Base-by-base conservation (phyloP, 75 land plant genomes). In the Azolla pinnata region DNA sequence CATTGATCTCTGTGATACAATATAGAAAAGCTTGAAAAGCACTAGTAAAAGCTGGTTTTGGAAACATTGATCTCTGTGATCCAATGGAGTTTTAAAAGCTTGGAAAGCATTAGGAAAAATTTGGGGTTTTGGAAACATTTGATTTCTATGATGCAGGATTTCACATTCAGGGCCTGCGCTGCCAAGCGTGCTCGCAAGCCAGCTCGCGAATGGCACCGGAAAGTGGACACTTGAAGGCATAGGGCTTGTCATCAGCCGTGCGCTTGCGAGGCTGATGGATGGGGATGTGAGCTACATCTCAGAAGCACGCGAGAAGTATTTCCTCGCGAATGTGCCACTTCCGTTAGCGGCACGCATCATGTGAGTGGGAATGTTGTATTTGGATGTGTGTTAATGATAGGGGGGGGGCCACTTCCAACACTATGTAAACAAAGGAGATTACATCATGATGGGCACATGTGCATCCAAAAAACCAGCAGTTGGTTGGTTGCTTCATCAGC, bases 241-340 rank as follows among this genome's bases (percentile, higher is more conserved):
- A n/a, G 77, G 77, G 30, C 61, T 83, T n/a, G 57, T 65, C 38
- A 67, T 83, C 19, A 70, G 78, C 61, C 77, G 70, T 44, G 76
- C 69, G 65, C 75, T 83, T 25, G 80, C 79, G 19, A 76, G 70
- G 57, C 64, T 76, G 4, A 83, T 83, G 86, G 76, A 83, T 47
- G 86, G 86, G 9, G 67, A 70, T 26, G 80, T 83, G 19, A 71
- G 76, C 33, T 83, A 83, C 66, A 65, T 75, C 17, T 66, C 79
- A 32, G 82, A 79, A 42, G 76, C 79, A 34, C 77, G 73, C 17
- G 68, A 44, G 33, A 68, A 78, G 25, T 60, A 69, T 14, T 83
- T 83, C 70, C 62, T 79, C 54, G 46, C 79, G 1, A 67, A 60
- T 16, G 42, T 79, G 1, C 77, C 79, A 59, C 70, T 83, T 44